Conservation (phyloP, 2,329 filamentous ascomycete genomes). For the Didymosphaeria variabile region DNA sequence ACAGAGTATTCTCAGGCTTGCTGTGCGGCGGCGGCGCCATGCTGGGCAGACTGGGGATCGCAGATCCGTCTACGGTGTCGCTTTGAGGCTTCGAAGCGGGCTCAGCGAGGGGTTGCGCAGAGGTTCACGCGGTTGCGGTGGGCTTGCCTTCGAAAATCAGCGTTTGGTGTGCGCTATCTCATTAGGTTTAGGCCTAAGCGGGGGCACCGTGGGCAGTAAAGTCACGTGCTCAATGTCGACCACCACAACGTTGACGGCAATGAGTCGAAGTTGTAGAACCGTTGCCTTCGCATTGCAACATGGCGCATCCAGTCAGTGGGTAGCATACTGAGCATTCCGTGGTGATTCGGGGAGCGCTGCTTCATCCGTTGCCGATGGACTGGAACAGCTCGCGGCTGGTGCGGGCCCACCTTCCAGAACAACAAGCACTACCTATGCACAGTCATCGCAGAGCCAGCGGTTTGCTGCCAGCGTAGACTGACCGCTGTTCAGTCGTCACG, state of each 20-base stretch:
- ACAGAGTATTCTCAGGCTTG: conserved; percentile 97
- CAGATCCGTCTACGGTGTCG: conserved; percentile 39
- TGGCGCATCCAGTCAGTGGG: neutral
- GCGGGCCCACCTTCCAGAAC: neutral
- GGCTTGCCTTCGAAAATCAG: conserved; percentile 14
- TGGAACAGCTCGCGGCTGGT: neutral
- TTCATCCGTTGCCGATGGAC: neutral
- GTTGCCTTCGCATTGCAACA: neutral
- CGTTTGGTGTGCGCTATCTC: conserved; percentile 1
- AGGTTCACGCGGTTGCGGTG: conserved; percentile 24
- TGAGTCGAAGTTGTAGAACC: neutral
- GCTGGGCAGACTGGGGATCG: conserved; percentile 51
- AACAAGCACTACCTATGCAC: neutral
- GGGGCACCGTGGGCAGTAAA: neutral
- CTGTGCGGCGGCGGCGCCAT: conserved; percentile 97
- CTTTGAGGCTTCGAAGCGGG: conserved; percentile 38
- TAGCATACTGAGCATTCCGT: neutral
- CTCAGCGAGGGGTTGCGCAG: conserved; percentile 38
- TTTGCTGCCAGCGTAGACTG: neutral
- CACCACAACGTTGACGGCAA: neutral
- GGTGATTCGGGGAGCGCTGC: neutral
- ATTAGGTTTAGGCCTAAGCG: conserved; percentile 1
- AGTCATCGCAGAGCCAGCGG: neutral
- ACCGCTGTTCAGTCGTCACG: neutral
- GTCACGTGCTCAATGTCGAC: neutral